A percentile compares a stretch with the other conserved stretches of the same genome.
Conservation (phyloP, 1,284 basidiomycete species). For the Porodaedalea pini region DNA sequence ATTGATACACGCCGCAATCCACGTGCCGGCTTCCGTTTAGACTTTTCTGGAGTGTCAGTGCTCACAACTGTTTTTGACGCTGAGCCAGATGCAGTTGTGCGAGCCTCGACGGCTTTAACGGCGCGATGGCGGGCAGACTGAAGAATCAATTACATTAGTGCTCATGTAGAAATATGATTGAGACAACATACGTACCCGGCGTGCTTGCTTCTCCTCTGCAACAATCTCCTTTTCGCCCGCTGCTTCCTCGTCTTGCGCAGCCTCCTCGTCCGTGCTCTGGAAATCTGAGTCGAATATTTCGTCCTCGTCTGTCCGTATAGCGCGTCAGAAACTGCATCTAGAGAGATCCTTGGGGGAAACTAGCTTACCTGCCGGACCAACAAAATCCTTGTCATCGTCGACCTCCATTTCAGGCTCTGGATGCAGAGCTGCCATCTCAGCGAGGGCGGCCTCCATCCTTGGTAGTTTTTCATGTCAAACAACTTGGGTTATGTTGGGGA, state of each 20-base stretch:
- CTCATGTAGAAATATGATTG: background rate
- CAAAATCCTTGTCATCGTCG: constrained; percentile 72
- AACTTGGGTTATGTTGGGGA: constrained; percentile 16
- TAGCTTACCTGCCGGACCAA: constrained; percentile 51
- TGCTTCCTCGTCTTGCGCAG: constrained; percentile 47
- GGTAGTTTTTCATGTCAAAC: background rate
- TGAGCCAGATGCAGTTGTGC: constrained; percentile 9
- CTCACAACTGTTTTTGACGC: constrained; percentile 52
- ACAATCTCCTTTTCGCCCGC: constrained; percentile 51
- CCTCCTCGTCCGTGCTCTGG: constrained; percentile 76
- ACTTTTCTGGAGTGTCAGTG: constrained; percentile 32
- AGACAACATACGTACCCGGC: constrained; percentile 42
- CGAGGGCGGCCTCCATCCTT: constrained; percentile 72
- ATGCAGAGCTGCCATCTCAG: constrained; percentile 51
- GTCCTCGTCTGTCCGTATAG: constrained; percentile 55
- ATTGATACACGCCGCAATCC: constrained; percentile 52
- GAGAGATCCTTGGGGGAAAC: background rate
- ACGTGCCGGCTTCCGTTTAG: constrained; percentile 34
- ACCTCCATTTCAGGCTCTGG: constrained; percentile 52
- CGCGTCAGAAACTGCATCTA: constrained; percentile 8
- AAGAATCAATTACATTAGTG: background rate
- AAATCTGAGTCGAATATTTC: constrained; percentile 80
- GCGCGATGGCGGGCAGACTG: constrained; percentile 31
- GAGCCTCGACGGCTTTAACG: constrained; percentile 56
- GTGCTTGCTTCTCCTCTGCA: constrained; percentile 58